Evolutionary conservation across 148 eudicot genomes (phyloP), one percentile per base, ranked within the genome.

Genomic region (Pharnaceum exiguum): DNA sequence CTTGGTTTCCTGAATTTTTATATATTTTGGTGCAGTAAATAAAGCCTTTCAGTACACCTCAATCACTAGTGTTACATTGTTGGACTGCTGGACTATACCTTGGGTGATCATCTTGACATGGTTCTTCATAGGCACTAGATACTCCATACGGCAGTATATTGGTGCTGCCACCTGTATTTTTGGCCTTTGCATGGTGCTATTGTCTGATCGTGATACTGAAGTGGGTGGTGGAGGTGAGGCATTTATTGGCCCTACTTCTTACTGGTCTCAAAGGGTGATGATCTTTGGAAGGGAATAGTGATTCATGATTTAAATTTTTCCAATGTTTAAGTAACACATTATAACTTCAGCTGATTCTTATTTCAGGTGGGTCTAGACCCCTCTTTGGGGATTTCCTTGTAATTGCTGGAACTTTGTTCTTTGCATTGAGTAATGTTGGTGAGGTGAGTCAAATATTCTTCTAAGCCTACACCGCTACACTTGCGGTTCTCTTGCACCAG

Each of bases 81-180:
- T 91, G 69, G 98, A 87, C 63, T 87, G 96, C 63, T 85, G 85
- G 82, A 79, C 96, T 1, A 55, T 87, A 51, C 86, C 87, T 22
- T 91, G 96, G 95, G 91, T 78, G 25, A 87, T 91, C 32, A 46
- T 83, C 52, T 80, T 91, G 46, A 91, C 98, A 15, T 85, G 87
- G 83, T 36, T 77, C 42, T 74, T 83, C 70, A 44, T 91, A 19
- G 88, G 85, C 71, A 81, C 90, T 11, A 67, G 74, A 59, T 91
- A 91, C 55, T 77, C 96, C 37, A 39, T 70, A n/a, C 66, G 88
- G 86, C 96, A 87, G 66, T 85, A 77, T 66, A 23, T 76, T 37
- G 96, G 98, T 7, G 87, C 85, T 31, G 84, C 78, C 25, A 33
- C 75, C 54, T 91, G 96, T 69, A 48, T 88, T 6, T 19, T 56